Conservation (phyloP, 2,329 filamentous ascomycete genomes). For the Fusarium xyrophilum region DNA sequence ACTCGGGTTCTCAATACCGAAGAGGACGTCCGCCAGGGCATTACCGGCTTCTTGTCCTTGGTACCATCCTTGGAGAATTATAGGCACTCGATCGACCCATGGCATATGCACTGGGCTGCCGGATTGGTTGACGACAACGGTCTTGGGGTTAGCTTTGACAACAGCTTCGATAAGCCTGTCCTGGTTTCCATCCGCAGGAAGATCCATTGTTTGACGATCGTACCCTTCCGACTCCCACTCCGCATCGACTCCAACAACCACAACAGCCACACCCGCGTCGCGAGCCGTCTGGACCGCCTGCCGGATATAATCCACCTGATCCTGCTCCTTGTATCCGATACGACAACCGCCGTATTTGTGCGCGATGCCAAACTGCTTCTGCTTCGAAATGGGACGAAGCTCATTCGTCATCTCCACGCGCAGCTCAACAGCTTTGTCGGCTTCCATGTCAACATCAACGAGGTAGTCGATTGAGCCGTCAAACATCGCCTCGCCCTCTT, state of each 20-base stretch:
- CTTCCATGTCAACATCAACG: slow-evolving; percentile 65
- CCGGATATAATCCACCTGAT: slow-evolving; percentile 66
- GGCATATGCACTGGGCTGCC: slow-evolving; percentile 62
- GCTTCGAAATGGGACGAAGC: slow-evolving; percentile 67
- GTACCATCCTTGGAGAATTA: slow-evolving; percentile 64
- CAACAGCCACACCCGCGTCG: slow-evolving; percentile 69
- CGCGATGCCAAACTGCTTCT: slow-evolving; percentile 62
- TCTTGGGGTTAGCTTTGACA: slow-evolving; percentile 67
- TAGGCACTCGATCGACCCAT: slow-evolving; percentile 69
- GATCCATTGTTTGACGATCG: slow-evolving; percentile 74
- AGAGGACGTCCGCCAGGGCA: slow-evolving; percentile 71
- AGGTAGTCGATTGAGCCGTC: slow-evolving; percentile 71
- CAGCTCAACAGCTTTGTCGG: slow-evolving; percentile 65
- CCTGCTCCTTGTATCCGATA: slow-evolving; percentile 73
- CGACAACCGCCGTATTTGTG: slow-evolving; percentile 75
- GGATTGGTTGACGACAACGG: slow-evolving; percentile 68
- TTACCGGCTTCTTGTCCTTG: slow-evolving; percentile 73
- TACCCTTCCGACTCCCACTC: slow-evolving; percentile 81
- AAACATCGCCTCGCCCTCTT: slow-evolving; percentile 75
- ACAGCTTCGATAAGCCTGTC: slow-evolving; percentile 70
- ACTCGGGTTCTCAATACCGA: slow-evolving; percentile 70
- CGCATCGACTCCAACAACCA: slow-evolving; percentile 73
- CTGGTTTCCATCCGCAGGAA: slow-evolving; percentile 62
- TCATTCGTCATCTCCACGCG: slow-evolving; percentile 61
- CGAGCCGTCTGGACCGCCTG: slow-evolving; percentile 69